Conservation (phyloP, 257 asterid genomes). For the Petunia axillaris region DNA sequence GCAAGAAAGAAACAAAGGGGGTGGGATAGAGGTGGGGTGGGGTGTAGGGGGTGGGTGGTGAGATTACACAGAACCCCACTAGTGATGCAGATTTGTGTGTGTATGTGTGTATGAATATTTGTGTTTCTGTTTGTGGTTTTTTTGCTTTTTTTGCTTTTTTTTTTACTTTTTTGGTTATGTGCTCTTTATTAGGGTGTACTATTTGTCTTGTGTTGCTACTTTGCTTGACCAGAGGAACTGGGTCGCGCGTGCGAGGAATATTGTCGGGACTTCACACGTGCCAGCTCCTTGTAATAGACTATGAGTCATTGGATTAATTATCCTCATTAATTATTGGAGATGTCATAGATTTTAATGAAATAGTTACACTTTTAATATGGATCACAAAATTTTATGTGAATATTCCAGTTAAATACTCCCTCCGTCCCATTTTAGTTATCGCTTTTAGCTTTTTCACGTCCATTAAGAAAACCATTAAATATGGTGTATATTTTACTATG, state of each 20-base stretch:
- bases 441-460: too few relatives aligned
- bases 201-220: neutral
- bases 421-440: too few relatives aligned
- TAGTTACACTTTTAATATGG: neutral
- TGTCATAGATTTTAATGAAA: neutral
- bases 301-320: neutral
- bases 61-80: neutral
- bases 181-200: conserved; percentile 15
- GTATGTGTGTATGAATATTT: conserved; percentile 10
- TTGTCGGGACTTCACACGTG: conserved; percentile 23
- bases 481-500: too few relatives aligned
- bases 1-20: neutral
- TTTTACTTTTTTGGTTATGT: neutral
- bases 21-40: neutral
- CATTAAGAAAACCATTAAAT: too few relatives aligned
- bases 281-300: neutral
- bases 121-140: neutral
- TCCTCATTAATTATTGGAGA: neutral
- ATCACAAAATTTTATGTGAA: neutral
- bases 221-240: conserved; percentile 11
- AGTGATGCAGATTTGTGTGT: neutral
- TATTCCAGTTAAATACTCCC: neutral
- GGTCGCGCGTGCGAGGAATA: conserved; percentile 21
- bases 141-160: neutral
- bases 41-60: neutral